A percentile compares a stretch with the other conserved stretches of the same genome.
phyloP scores from a whole-genome alignment of 345 rosid species.

The Psidium friedrichsthalianum region DNA sequence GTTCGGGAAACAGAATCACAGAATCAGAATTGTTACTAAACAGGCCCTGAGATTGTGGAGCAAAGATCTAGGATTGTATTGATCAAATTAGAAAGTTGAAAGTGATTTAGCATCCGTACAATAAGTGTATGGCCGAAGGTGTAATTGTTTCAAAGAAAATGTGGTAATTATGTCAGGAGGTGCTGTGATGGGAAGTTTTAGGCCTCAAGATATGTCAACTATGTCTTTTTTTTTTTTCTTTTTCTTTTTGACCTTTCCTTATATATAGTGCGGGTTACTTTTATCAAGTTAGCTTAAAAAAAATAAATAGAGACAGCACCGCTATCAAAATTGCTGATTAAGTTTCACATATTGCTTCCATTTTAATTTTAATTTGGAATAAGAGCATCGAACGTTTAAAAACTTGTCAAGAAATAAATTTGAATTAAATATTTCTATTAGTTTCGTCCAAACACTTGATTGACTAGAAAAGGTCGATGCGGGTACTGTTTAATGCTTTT shows the following conservation, averaged over 20 bases:
- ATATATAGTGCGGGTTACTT: background rate
- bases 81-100: too few relatives aligned
- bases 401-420: background rate
- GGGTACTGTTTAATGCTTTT: background rate
- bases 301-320: too few relatives aligned
- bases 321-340: background rate
- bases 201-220: background rate
- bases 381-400: background rate
- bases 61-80: too few relatives aligned
- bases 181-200: background rate
- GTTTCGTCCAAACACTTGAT: background rate
- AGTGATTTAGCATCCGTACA: too few relatives aligned
- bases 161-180: background rate
- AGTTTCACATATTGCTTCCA: background rate
- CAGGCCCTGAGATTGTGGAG: too few relatives aligned
- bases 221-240: background rate
- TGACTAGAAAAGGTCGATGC: background rate
- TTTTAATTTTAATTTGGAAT: background rate
- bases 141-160: background rate
- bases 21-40: too few relatives aligned
- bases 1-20: too few relatives aligned
- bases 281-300: background rate
- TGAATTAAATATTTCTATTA: background rate
- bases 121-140: too few relatives aligned
- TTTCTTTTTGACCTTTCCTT: too few relatives aligned